Base-by-base conservation (phyloP, 805 yeast genomes). In the Jamesozyma piceae region DNA sequence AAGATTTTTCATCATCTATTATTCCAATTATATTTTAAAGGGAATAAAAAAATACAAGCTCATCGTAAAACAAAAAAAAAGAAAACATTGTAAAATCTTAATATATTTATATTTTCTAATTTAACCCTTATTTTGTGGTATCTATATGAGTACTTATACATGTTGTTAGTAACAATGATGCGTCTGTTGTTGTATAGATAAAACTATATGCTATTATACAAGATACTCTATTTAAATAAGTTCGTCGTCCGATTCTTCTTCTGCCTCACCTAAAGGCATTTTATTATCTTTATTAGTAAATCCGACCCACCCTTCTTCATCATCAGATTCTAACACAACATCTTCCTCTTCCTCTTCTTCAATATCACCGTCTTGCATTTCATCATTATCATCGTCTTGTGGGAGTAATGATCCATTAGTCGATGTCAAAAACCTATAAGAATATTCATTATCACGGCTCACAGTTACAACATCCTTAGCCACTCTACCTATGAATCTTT, bases 381-480 rank as follows among this genome's bases (percentile, higher is more conserved):
- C n/a, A n/a, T n/a, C n/a, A 33, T 57, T 52, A 13, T 52, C 56
- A 3, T 52, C 57, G 14, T 62, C 66, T 5, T 49, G 56, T 14
- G 59, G 57, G 2, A 50, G 52, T 6, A 47, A 39, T 5, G 49
- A 44, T 21, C 60, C 60, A 24, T 57, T 58, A 18, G 66, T 60
- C 3, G 59, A 51, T 13, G 65, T 60, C 44, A 83, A 66, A 56
- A 78, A 85, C 39, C 67, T 65, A 55, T 71, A 73, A 38, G 74
- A 61, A 54, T 76, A 74, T 45, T 70, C 75, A 49, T 78, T 81
- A 35, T 71, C 73, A 46, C 68, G 71, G 3, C 78, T 68, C 4
- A 75, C 65, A 29, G 59, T 61, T 0, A 78, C 76, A n/a, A 85
- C 72, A 43, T 83, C 90, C 60, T 85, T 85, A 13, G 83, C 89